Conservation (phyloP, 2,329 filamentous ascomycete genomes). For the Celoporthe dispersa region DNA sequence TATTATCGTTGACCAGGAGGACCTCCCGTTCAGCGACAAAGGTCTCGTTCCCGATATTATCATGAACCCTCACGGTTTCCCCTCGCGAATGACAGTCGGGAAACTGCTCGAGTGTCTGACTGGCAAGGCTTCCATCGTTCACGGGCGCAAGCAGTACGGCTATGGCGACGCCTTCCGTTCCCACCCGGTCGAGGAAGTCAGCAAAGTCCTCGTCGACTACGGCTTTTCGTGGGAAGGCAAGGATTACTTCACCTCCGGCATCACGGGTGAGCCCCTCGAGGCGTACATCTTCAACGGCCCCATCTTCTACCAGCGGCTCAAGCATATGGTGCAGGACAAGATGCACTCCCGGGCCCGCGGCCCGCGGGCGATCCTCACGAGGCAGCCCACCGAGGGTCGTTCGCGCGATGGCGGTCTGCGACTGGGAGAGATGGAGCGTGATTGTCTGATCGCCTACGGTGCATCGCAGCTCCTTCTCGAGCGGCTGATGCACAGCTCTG, state of each 20-base stretch:
- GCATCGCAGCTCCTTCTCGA: slow-evolving; percentile 91
- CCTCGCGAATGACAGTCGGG: slow-evolving; percentile 98
- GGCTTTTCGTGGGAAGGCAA: slow-evolving; percentile 98
- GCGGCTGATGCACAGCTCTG: slow-evolving; percentile 90
- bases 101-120: slow-evolving; percentile 96
- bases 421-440: slow-evolving; percentile 97
- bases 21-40: slow-evolving; percentile 92
- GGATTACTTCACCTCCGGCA: slow-evolving; percentile 92
- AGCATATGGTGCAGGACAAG: slow-evolving; percentile 99
- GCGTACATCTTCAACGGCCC: slow-evolving; percentile 98
- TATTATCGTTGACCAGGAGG: slow-evolving; percentile 94
- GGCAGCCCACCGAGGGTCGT: slow-evolving; percentile 94
- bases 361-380: slow-evolving; percentile 86
- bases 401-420: slow-evolving; percentile 90
- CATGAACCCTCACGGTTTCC: slow-evolving; percentile 99
- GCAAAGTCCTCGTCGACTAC: slow-evolving; percentile 78
- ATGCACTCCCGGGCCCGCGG: slow-evolving; percentile 96
- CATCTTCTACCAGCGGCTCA: slow-evolving; percentile 99
- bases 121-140: slow-evolving; percentile 88
- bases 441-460: slow-evolving; percentile 96
- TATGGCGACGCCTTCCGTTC: slow-evolving; percentile 79
- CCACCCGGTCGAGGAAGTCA: slow-evolving; percentile 87
- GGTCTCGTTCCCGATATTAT: slow-evolving; percentile 97
- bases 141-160: slow-evolving; percentile 86
- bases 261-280: slow-evolving; percentile 90